These are phyloP conservation scores for Lasiodiplodia citricola DNA, from an alignment of 2,329 filamentous ascomycete species.

Conservation along the genomic window DNA sequence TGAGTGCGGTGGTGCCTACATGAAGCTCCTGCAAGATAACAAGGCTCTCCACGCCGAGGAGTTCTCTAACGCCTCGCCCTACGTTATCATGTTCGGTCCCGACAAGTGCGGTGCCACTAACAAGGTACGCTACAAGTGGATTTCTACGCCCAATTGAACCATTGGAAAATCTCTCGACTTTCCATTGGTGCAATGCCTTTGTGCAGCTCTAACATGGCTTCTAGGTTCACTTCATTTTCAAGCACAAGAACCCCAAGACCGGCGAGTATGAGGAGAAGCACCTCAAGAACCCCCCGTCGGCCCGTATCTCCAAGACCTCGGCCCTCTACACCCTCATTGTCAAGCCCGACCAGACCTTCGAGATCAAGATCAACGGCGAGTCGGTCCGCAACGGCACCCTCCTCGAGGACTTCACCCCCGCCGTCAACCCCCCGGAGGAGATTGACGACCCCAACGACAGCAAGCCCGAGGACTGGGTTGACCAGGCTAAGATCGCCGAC, in stretches of 20 bases:
- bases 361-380: slow-evolving; percentile 90
- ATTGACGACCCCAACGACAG: slow-evolving; percentile 92
- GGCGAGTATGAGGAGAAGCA: slow-evolving; percentile 99
- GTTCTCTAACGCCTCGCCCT: slow-evolving; percentile 96
- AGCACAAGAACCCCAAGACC: slow-evolving; percentile 99
- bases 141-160: background rate
- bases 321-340: slow-evolving; percentile 97
- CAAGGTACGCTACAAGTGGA: slow-evolving; percentile 68
- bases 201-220: background rate
- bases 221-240: slow-evolving; percentile 90
- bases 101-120: slow-evolving; percentile 99
- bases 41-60: slow-evolving; percentile 95
- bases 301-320: slow-evolving; percentile 87
- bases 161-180: background rate
- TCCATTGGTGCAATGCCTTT: background rate
- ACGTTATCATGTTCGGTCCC: slow-evolving; percentile 99
- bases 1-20: slow-evolving; percentile 96
- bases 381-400: slow-evolving; percentile 87
- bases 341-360: slow-evolving; percentile 93
- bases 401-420: slow-evolving; percentile 87
- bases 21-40: slow-evolving; percentile 98
- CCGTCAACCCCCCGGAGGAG: slow-evolving; percentile 94
- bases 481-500: slow-evolving; percentile 87
- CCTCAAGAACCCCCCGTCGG: slow-evolving; percentile 79
- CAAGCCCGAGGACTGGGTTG: slow-evolving; percentile 97